These are phyloP conservation scores for Solanum appendiculatum DNA, from an alignment of 257 asterid genomes.

Conservation along the genomic window DNA sequence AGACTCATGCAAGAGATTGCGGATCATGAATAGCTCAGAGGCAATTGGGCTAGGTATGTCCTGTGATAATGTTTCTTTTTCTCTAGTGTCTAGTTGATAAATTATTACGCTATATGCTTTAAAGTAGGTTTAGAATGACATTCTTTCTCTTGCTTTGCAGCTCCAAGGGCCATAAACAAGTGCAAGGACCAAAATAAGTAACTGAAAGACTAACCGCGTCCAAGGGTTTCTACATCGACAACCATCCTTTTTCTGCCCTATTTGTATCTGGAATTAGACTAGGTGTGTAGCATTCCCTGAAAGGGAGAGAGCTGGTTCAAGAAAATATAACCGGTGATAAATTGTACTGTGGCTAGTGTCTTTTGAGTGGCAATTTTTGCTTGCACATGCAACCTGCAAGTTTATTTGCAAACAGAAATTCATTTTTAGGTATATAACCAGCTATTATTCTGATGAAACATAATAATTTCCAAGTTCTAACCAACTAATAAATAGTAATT, in stretches of 20 bases:
- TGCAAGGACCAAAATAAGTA: slow-evolving; percentile 25
- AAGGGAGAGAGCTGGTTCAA: background rate
- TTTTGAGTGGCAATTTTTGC: background rate
- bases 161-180: slow-evolving; percentile 69
- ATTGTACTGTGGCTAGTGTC: background rate
- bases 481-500: background rate
- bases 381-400: background rate
- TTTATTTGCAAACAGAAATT: background rate
- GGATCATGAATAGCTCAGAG: slow-evolving; percentile 88
- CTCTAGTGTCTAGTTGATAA: background rate
- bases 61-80: background rate
- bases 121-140: background rate
- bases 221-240: background rate
- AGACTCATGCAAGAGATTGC: slow-evolving; percentile 67
- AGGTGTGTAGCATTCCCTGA: background rate
- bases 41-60: slow-evolving; percentile 75
- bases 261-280: slow-evolving; percentile 2
- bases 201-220: background rate
- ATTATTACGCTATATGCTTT: no score
- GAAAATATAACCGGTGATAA: background rate
- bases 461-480: background rate
- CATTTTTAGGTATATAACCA: background rate
- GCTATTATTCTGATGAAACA: background rate
- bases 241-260: background rate
- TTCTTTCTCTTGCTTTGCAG: slow-evolving; percentile 24